Evolutionary conservation across 1,284 basidiomycete species (phyloP), one percentile per base, ranked within the genome.

Genomic region (Trametes hirsuta): DNA sequence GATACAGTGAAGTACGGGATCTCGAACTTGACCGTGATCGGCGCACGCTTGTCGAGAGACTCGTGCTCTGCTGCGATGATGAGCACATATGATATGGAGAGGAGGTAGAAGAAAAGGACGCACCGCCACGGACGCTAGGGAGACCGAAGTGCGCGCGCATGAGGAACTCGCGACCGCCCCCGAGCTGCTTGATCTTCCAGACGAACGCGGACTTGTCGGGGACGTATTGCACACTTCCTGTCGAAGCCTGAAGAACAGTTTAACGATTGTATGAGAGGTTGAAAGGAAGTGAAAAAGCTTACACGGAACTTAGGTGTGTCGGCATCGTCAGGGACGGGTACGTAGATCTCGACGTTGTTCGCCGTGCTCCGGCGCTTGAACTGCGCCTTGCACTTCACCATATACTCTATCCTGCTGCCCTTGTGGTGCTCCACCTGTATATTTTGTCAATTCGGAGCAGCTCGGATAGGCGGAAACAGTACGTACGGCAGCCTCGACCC

Each of bases 1-100:
- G 95, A 97, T 1, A 95, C 91, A 0, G 96, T 98, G 74, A 98
- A 98, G 79, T 97, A 98, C 1, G 97, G 96, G 46, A 99, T 98
- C 79, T 99, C 97, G 68, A 96, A 99, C 76, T 94, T 95, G 76
- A 98, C 94, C 1, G 91, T 94, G 69, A 99, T 97, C 0, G 97
- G 97, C 22, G 95, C 88, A 24, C 94, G 89, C 71, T 95, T 94
- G 69, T 95, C 94, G 49, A 91, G 78, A 56, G 61, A 72, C 47
- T 95, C 95, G 71, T 91, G 90, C 78, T 89, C 86, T 87, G 72
- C 62, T 4, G 22, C 21, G 48, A 24, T 56, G 54, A 35, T 35
- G 34, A 34, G 40, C 34, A n/a, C 6, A 22, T 30, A 11, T 15
- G 21, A 14, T 21, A 35, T 10, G 21, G 21, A 36, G 54, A 18